These are phyloP conservation scores for Beta corolliflora DNA, from an alignment of 179 eudicot species.

Conservation along the genomic window DNA sequence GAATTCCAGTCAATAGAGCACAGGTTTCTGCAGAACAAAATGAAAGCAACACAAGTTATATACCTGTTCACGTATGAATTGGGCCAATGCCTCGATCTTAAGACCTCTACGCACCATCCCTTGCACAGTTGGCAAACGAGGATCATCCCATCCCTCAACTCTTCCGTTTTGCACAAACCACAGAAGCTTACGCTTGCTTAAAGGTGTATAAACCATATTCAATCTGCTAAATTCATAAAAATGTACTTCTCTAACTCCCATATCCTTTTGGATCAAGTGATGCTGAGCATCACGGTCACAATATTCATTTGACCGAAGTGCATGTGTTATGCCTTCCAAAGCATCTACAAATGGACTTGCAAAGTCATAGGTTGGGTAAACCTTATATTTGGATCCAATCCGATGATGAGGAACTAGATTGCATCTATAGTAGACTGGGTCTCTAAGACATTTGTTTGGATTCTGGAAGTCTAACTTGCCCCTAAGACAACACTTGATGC, in stretches of 20 bases:
- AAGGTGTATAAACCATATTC: constrained; percentile 87
- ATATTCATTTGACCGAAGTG: constrained; percentile 83
- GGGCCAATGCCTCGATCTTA: constrained; percentile 64
- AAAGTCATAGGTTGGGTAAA: constrained; percentile 90
- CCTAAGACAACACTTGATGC: constrained; percentile 70
- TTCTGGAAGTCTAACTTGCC: constrained; percentile 88
- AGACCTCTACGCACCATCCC: constrained; percentile 80
- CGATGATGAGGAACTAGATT: constrained; percentile 73
- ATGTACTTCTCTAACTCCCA: constrained; percentile 67
- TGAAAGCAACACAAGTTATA: constrained; percentile 8
- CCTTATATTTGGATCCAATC: constrained; percentile 71
- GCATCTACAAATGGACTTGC: constrained; percentile 95
- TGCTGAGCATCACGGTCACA: constrained; percentile 88
- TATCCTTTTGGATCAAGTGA: constrained; percentile 69
- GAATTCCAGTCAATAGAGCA: neutral
- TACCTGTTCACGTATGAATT: constrained; percentile 78
- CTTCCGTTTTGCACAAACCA: constrained; percentile 81
- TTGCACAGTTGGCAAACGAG: constrained; percentile 79
- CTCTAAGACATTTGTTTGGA: constrained; percentile 75
- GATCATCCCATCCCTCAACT: constrained; percentile 88
- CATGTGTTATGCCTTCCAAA: constrained; percentile 82
- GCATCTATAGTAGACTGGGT: constrained; percentile 88
- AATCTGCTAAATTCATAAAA: constrained; percentile 77
- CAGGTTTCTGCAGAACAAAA: no score
- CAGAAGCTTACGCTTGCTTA: constrained; percentile 49